These are phyloP conservation scores for Phlegmacium glaucopus DNA, from an alignment of 768 basidiomycete species.

Conservation along the genomic window DNA sequence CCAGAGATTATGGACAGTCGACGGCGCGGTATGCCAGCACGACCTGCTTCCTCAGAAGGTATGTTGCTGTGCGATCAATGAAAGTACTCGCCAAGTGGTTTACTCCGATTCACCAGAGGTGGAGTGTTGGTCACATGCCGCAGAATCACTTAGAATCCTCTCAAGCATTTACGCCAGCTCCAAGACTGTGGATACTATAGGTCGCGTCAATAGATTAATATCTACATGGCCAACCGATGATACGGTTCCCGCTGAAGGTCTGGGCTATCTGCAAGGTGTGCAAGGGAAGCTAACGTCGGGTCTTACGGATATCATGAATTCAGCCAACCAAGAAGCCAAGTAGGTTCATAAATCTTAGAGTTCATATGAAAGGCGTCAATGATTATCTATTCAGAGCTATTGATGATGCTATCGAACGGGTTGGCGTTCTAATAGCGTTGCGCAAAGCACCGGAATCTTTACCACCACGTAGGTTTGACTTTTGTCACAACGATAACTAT, in stretches of 20 bases:
- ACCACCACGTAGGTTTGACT: slow-evolving; percentile 45
- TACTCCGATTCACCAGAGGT: slow-evolving; percentile 48
- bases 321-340: slow-evolving; percentile 64
- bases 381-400: slow-evolving; percentile 48
- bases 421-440: slow-evolving; percentile 68
- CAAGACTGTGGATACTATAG: slow-evolving; percentile 54
- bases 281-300: slow-evolving; percentile 61
- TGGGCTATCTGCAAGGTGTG: slow-evolving; percentile 57
- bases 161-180: slow-evolving; percentile 51
- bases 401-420: slow-evolving; percentile 65
- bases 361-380: slow-evolving; percentile 5
- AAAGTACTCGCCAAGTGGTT: slow-evolving; percentile 9
- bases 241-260: slow-evolving; percentile 60
- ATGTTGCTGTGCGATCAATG: slow-evolving; percentile 17
- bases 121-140: slow-evolving; percentile 72
- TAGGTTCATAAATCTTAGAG: slow-evolving; percentile 31
- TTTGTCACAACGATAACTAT: not conserved
- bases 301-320: slow-evolving; percentile 56
- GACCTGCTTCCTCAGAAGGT: slow-evolving; percentile 81
- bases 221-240: slow-evolving; percentile 73
- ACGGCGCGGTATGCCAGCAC: slow-evolving; percentile 54
- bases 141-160: slow-evolving; percentile 52
- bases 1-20: slow-evolving; percentile 50
- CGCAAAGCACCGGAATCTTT: slow-evolving; percentile 64
- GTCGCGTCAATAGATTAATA: slow-evolving; percentile 71